A percentile compares a stretch with the other conserved stretches of the same genome.
Conservation (phyloP, 495 filamentous ascomycete genomes). For the Aspergillus biplanus region DNA sequence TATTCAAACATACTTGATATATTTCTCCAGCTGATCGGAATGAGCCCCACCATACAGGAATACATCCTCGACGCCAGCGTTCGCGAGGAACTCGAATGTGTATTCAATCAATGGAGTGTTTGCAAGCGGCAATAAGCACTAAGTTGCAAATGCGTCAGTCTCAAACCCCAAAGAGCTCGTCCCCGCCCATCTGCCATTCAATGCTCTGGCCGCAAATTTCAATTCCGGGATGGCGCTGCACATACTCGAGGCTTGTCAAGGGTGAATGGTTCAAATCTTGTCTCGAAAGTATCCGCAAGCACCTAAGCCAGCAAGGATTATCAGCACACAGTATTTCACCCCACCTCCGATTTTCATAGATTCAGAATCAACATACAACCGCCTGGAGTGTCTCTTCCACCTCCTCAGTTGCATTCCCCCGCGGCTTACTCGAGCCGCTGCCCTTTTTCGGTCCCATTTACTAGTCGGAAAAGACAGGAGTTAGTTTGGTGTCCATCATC, state of each 20-base stretch:
- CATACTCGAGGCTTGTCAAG: conserved; percentile 85
- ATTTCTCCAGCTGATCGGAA: conserved; percentile 84
- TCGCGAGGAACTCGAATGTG: conserved; percentile 93
- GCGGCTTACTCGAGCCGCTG: conserved; percentile 62
- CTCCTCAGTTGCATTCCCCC: conserved; percentile 63
- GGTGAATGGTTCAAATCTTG: conserved; percentile 86
- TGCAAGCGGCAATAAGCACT: conserved; percentile 93
- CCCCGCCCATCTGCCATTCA: background rate
- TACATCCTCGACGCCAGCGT: conserved; percentile 88
- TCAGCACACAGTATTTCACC: conserved; percentile 20
- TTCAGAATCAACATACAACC: conserved; percentile 61
- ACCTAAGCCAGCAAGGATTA: conserved; percentile 49
- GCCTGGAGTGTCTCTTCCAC: conserved; percentile 88
- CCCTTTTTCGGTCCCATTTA: conserved; percentile 61
- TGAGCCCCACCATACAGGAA: conserved; percentile 92
- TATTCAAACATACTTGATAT: conserved; percentile 61
- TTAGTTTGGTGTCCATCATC: background rate
- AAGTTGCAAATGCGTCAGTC: conserved; percentile 12
- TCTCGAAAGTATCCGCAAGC: conserved; percentile 92
- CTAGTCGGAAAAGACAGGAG: conserved; percentile 13
- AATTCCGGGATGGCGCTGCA: conserved; percentile 8
- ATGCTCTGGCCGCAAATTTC: background rate
- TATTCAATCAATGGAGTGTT: conserved; percentile 97
- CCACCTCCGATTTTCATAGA: conserved; percentile 18
- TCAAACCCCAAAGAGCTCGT: background rate